phyloP scores from a whole-genome alignment of 768 basidiomycete species.

The Scleroderma bovista region DNA sequence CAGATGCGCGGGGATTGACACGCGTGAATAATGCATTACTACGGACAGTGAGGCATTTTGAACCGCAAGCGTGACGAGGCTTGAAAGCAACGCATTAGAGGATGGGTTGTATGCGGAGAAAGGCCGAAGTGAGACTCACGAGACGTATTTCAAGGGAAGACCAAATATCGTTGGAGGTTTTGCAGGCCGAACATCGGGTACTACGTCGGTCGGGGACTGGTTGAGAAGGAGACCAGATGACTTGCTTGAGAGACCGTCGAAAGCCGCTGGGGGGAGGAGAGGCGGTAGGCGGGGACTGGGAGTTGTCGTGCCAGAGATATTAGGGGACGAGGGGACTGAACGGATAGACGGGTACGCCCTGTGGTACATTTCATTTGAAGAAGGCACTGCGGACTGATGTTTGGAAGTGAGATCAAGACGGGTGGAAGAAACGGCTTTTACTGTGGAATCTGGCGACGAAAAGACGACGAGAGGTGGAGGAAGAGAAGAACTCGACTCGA shows the following conservation, averaged over 20 bases:
- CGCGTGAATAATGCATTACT: slow-evolving; percentile 98
- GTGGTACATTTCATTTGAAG: slow-evolving; percentile 55
- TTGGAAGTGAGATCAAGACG: slow-evolving; percentile 11
- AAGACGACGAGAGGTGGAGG: neutral
- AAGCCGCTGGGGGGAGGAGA: slow-evolving; percentile 44
- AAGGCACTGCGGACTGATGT: slow-evolving; percentile 21
- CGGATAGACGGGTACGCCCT: slow-evolving; percentile 53
- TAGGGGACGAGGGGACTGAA: slow-evolving; percentile 43
- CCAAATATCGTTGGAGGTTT: slow-evolving; percentile 56
- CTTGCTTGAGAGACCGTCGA: slow-evolving; percentile 38
- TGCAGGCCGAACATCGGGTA: slow-evolving; percentile 21
- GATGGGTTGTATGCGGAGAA: slow-evolving; percentile 6
- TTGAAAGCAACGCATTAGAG: slow-evolving; percentile 18
- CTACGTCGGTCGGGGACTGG: slow-evolving; percentile 29
- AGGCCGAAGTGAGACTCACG: slow-evolving; percentile 41
- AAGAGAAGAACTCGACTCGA: neutral
- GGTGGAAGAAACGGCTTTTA: slow-evolving; percentile 15
- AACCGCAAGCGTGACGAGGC: slow-evolving; percentile 80
- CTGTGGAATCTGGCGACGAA: slow-evolving; percentile 5
- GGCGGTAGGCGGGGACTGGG: slow-evolving; percentile 43
- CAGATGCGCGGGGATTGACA: slow-evolving; percentile 69
- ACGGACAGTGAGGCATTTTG: slow-evolving; percentile 96
- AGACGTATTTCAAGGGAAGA: slow-evolving; percentile 74
- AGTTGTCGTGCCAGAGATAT: slow-evolving; percentile 11
- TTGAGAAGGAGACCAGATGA: slow-evolving; percentile 31